Base-by-base conservation (phyloP, 441 rosid species). In the Erysimum cheiri region DNA sequence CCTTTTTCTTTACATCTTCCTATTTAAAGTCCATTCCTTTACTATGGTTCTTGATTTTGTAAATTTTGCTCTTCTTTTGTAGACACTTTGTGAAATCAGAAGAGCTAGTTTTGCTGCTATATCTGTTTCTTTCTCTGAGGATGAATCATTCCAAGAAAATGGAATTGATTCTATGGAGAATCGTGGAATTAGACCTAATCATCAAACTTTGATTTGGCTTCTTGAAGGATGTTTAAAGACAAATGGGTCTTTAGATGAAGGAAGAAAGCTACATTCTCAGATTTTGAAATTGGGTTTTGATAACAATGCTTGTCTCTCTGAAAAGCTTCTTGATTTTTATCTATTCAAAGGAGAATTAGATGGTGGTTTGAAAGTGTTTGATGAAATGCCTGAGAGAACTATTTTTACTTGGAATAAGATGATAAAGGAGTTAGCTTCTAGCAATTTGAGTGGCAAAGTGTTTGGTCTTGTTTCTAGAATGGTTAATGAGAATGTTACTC, bases 371-470 rank as follows among this genome's bases (percentile, higher is more conserved):
- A 81, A 87, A 44, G 78, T 88, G 71, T 85, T 94, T 39, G 97
- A 88, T 65, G 93, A 84, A 77, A 88, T 89, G 90, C 82, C 87
- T 29, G 67, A 33, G 0, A 87, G 87, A 87, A 79, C 67, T 50
- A 60, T 81, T 47, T 74, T 74, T 72, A 60, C 78, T 8, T 87
- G 92, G 96, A 85, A 88, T 67, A 83, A 79, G 75, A 57, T 88
- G 56, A 82, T 90, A 33, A 73, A 79, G 74, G 77, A 56, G 49
- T 82, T 85, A 57, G 64, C 75, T 60, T 81, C 70, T 4, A 80
- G 78, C 46, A 88, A 83, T 68, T 26, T 67, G 80, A 64, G 31
- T 69, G 22, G 60, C 6, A 53, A 69, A 73, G 88, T 71, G 6
- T 61, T 84, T 61, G 75, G 58, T 47, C 53, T 83, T 0, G 77